A percentile compares a stretch with the other conserved stretches of the same genome.
These are phyloP conservation scores for Triticum monococcum DNA, from an alignment of 176 grass and related monocot genomes.

Conservation along the genomic window DNA sequence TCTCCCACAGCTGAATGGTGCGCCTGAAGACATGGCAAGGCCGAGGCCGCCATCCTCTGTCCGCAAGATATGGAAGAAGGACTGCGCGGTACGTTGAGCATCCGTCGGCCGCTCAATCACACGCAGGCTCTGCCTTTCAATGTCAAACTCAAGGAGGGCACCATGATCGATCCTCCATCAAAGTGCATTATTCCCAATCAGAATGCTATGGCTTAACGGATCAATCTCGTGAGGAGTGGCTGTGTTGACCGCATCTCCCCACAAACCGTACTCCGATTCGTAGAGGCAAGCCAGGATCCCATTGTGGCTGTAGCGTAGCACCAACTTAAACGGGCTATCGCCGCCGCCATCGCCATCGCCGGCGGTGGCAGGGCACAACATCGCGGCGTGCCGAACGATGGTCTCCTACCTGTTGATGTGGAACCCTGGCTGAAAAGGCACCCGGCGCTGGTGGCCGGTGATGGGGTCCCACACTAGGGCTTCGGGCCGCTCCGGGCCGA, in stretches of 20 bases:
- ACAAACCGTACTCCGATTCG: not conserved
- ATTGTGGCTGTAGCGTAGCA: not conserved
- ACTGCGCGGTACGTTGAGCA: not conserved
- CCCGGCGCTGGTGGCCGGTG: not conserved
- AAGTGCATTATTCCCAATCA: not conserved
- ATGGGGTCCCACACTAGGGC: constrained; percentile 15
- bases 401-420: not conserved
- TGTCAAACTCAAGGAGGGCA: not conserved
- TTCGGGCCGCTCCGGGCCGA: not conserved
- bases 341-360: not conserved
- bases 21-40: not conserved
- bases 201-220: not conserved
- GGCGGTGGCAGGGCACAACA: not conserved
- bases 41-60: not conserved
- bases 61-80: not conserved
- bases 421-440: not conserved
- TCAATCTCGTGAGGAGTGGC: not conserved
- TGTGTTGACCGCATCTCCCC: not conserved
- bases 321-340: constrained; percentile 8
- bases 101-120: not conserved
- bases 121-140: not conserved
- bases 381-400: not conserved
- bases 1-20: not conserved
- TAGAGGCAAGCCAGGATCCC: not conserved
- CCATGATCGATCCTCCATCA: not conserved